A percentile compares a stretch with the other conserved stretches of the same genome.
Conservation (phyloP, 495 filamentous ascomycete species). For the Neurospora terricola region DNA sequence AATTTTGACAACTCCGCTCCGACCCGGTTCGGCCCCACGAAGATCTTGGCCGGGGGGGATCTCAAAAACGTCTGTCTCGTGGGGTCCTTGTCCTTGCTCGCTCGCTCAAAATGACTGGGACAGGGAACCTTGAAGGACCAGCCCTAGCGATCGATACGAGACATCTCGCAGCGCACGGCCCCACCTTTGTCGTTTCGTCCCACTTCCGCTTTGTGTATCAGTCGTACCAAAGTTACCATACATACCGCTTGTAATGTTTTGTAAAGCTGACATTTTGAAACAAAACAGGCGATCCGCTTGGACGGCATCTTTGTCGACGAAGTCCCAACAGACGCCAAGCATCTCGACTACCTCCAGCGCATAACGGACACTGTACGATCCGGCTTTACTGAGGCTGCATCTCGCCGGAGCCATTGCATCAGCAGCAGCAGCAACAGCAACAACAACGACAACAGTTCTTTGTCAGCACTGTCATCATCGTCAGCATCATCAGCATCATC, state of each 20-base stretch:
- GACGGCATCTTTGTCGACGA: conserved; percentile 19
- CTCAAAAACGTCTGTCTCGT: not conserved
- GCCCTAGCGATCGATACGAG: not conserved
- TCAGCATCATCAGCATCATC: not conserved
- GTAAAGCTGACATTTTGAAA: not conserved
- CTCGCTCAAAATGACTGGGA: not conserved
- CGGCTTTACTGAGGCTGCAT: not conserved
- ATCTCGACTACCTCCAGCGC: conserved; percentile 8
- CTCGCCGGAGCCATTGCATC: not conserved
- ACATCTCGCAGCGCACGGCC: not conserved
- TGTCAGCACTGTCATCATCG: not conserved
- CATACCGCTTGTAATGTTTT: not conserved
- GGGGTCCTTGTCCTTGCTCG: not conserved
- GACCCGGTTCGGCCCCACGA: not conserved
- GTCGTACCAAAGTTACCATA: conserved; percentile 2
- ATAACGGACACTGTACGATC: not conserved
- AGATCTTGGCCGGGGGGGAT: not conserved
- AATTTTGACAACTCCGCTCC: not conserved
- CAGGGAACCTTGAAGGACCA: not conserved
- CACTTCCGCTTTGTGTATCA: conserved; percentile 6
- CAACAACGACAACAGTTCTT: not conserved
- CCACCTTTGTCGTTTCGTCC: not conserved
- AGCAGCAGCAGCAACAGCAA: not conserved
- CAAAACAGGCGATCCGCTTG: not conserved
- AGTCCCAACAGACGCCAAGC: conserved; percentile 1